A percentile compares a stretch with the other conserved stretches of the same genome.
phyloP scores from a whole-genome alignment of 768 basidiomycete genomes.

The Rhizopogon rudus region DNA sequence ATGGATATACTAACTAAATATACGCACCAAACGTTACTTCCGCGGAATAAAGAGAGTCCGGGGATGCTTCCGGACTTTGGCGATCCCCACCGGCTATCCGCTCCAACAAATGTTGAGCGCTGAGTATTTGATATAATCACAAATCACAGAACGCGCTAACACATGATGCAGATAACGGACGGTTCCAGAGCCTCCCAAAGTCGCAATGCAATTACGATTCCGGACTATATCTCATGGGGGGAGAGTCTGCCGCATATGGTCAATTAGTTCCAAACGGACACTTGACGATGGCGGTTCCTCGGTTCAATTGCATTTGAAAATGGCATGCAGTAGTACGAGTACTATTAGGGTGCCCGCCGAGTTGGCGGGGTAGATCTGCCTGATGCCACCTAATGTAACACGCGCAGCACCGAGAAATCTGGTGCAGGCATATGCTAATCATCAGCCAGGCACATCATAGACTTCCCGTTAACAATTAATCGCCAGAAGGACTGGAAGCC shows the following conservation, averaged over 20 bases:
- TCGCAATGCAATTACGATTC: background rate
- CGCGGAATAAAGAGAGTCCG: too few relatives aligned
- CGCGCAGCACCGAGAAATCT: background rate
- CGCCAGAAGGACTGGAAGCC: background rate
- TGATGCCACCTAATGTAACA: background rate
- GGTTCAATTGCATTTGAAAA: background rate
- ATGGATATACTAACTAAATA: too few relatives aligned
- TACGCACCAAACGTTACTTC: too few relatives aligned
- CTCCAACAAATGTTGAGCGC: too few relatives aligned
- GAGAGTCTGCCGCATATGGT: background rate
- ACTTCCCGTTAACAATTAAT: slow-evolving; percentile 1
- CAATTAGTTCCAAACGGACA: background rate
- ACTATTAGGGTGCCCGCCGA: too few relatives aligned
- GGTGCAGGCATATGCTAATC: background rate
- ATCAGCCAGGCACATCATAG: background rate
- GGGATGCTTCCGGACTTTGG: background rate
- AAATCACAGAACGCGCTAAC: background rate
- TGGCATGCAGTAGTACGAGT: too few relatives aligned
- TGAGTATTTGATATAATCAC: background rate
- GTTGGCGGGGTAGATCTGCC: background rate
- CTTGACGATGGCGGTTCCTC: background rate
- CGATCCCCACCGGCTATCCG: background rate
- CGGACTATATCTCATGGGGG: background rate
- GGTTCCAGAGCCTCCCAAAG: background rate
- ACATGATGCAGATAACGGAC: background rate